Evolutionary conservation across 1,139 yeast species (phyloP).

Genomic region (Candida sp.): DNA sequence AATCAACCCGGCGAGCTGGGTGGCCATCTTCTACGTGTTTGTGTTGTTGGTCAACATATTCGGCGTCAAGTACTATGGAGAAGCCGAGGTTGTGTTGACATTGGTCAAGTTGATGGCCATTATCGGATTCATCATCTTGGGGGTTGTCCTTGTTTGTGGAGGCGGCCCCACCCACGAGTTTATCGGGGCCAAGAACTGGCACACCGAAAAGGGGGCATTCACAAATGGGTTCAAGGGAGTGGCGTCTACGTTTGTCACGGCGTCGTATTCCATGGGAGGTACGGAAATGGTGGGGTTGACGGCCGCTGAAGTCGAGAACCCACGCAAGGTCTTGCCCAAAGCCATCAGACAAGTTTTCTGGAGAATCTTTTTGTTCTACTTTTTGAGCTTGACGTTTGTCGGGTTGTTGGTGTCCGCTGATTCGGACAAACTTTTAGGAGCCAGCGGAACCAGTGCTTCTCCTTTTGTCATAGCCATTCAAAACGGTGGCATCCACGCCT

Average conservation of each 20-base stretch:
- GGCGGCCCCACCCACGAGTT: conserved; percentile 69
- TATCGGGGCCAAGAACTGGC: conserved; percentile 68
- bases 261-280: conserved; percentile 47
- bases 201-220: conserved; percentile 55
- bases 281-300: conserved; percentile 55
- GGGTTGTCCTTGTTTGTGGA: conserved; percentile 65
- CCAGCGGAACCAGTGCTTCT: conserved; percentile 40
- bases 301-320: conserved; percentile 41
- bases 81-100: conserved; percentile 69
- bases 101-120: conserved; percentile 64
- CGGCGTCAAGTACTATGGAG: conserved; percentile 78
- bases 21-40: conserved; percentile 64
- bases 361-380: conserved; percentile 46
- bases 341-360: conserved; percentile 50
- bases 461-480: conserved; percentile 65
- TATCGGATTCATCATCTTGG: conserved; percentile 65
- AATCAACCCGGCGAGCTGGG: conserved; percentile 67
- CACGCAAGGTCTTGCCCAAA: conserved; percentile 39
- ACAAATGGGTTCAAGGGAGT: conserved; percentile 48
- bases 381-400: conserved; percentile 40
- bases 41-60: conserved; percentile 62
- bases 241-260: conserved; percentile 45
- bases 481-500: conserved; percentile 50
- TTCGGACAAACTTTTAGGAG: conserved; percentile 35
- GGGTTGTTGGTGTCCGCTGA: conserved; percentile 42